Evolutionary conservation across 2,329 filamentous ascomycete species (phyloP).

Genomic region (Hypocrella siamensis): DNA sequence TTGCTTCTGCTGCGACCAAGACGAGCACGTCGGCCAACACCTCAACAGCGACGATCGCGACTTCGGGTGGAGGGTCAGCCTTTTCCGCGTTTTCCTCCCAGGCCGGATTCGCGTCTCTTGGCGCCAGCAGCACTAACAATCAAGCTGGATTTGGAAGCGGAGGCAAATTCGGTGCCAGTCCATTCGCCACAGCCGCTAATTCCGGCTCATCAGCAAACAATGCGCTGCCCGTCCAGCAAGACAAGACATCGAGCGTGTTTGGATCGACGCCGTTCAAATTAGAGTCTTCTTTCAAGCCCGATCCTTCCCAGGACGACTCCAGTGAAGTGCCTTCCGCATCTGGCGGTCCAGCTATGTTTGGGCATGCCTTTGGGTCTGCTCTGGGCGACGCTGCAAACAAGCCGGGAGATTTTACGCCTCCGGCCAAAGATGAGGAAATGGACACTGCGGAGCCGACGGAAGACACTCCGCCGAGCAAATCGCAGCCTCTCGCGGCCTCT

Average conservation of each 20-base stretch:
- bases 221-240: conserved; percentile 12
- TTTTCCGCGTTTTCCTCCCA: conserved; percentile 39
- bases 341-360: conserved; percentile 38
- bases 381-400: conserved; percentile 31
- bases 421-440: conserved; percentile 38
- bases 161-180: conserved; percentile 18
- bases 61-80: conserved; percentile 27
- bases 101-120: conserved; percentile 38
- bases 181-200: conserved; percentile 14
- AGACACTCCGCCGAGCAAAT: conserved; percentile 20
- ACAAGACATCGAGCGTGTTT: conserved; percentile 20
- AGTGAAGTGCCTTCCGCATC: conserved; percentile 29
- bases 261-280: conserved; percentile 49
- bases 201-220: conserved; percentile 9
- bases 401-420: conserved; percentile 15
- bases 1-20: conserved; percentile 15
- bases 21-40: conserved; percentile 1
- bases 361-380: conserved; percentile 42
- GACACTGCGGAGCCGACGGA: conserved; percentile 18
- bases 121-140: conserved; percentile 16
- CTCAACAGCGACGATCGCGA: conserved; percentile 12
- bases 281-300: conserved; percentile 50
- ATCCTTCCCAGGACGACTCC: conserved; percentile 45
- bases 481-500: conserved; percentile 15
- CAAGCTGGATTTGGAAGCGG: conserved; percentile 20